Evolutionary conservation across 164 flowering plant genomes (phyloP).

Genomic region (Warburgia ugandensis): DNA sequence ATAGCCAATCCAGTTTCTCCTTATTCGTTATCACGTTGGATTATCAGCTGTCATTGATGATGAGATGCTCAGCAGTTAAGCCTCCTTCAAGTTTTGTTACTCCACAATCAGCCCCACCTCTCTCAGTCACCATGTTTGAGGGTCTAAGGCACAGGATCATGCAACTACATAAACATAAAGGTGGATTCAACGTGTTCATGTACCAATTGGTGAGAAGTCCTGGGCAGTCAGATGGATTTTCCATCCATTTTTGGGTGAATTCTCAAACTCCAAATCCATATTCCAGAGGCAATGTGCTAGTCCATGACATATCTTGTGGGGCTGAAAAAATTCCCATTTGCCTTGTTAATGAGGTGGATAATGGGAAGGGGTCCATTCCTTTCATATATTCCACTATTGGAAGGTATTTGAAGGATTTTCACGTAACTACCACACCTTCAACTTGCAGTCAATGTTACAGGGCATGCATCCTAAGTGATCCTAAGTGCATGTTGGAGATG

Average conservation of each 20-base stretch:
- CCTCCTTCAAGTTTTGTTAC: too few relatives aligned
- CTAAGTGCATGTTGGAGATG: background rate
- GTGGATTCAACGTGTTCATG: constrained; percentile 3
- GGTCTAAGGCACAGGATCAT: constrained; percentile 22
- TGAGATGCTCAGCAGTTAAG: too few relatives aligned
- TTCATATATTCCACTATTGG: background rate
- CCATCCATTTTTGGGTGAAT: constrained; percentile 35
- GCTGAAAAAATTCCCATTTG: constrained; percentile 6
- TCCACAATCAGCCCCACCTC: too few relatives aligned
- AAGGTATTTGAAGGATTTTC: constrained; percentile 1
- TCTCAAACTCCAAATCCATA: too few relatives aligned
- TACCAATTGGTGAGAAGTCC: constrained; percentile 1
- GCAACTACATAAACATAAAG: constrained; percentile 18
- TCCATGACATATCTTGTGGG: constrained; percentile 2
- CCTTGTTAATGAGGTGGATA: constrained; percentile 5
- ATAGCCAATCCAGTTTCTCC: too few relatives aligned
- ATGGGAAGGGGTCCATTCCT: constrained; percentile 1
- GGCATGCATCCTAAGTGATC: background rate
- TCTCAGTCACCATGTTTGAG: constrained; percentile 24
- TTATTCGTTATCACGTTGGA: too few relatives aligned
- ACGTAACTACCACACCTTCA: background rate
- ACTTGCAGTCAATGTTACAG: background rate
- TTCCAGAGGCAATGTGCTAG: constrained; percentile 16
- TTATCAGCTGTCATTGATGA: too few relatives aligned
- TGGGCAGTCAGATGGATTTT: constrained; percentile 13